These are phyloP conservation scores for Carnegiea gigantea DNA, from an alignment of 179 eudicot genomes.

Conservation along the genomic window DNA sequence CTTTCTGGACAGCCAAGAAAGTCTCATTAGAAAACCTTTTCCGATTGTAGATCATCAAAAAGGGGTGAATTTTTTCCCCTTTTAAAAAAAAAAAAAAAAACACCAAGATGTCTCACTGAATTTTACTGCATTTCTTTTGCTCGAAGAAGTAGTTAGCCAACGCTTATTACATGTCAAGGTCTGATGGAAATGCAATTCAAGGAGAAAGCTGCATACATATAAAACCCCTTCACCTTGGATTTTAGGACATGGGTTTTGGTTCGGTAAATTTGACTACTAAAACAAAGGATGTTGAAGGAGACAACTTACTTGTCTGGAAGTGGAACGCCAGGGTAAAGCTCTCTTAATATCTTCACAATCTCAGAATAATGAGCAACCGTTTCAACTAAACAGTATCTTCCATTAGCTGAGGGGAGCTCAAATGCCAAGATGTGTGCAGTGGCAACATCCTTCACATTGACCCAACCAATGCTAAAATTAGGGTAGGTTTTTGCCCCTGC, in stretches of 20 bases:
- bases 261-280: neutral
- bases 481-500: conserved; percentile 37
- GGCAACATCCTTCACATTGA: conserved; percentile 47
- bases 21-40: no score
- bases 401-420: conserved; percentile 39
- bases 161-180: neutral
- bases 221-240: no score
- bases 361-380: conserved; percentile 31
- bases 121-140: no score
- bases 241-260: neutral
- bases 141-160: no score
- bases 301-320: conserved; percentile 43
- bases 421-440: conserved; percentile 40
- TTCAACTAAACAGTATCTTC: conserved; percentile 46
- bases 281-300: neutral
- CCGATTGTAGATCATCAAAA: no score
- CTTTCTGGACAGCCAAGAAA: no score
- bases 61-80: no score
- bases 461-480: conserved; percentile 38
- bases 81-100: no score
- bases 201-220: no score
- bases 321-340: conserved; percentile 31
- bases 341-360: conserved; percentile 31
- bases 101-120: no score
- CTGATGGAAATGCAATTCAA: neutral